Evolutionary conservation across 176 grass and related monocot species (phyloP).

Genomic region (Aegilops tauschii): DNA sequence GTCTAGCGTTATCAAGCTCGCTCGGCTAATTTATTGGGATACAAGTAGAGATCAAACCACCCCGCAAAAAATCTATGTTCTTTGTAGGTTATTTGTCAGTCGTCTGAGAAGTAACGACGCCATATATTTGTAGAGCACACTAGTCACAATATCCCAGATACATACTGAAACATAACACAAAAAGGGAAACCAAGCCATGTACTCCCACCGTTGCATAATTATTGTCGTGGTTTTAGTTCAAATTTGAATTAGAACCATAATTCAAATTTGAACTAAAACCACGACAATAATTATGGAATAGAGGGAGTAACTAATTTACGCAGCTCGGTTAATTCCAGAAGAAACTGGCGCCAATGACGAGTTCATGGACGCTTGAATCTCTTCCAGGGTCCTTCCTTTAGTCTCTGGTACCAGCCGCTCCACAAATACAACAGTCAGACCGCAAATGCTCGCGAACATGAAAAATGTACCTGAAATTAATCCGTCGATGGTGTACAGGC

Average conservation of each 20-base stretch:
- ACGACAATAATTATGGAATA: no score
- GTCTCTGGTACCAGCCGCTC: constrained; percentile 70
- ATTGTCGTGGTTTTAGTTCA: no score
- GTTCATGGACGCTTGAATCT: constrained; percentile 79
- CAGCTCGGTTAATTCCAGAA: neutral
- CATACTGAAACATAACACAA: neutral
- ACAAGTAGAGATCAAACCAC: no score
- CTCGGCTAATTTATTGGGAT: no score
- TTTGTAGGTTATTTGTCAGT: no score
- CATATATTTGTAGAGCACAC: no score
- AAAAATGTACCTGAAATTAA: constrained; percentile 67
- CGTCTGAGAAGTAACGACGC: no score
- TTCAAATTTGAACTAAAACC: no score
- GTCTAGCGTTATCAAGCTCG: no score
- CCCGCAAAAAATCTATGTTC: no score
- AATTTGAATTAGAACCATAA: no score
- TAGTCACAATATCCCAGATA: neutral
- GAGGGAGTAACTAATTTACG: neutral
- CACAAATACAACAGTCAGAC: constrained; percentile 66
- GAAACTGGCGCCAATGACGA: constrained; percentile 10
- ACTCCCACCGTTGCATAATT: no score
- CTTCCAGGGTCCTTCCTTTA: constrained; percentile 81
- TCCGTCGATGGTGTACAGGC: neutral
- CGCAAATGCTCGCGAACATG: constrained; percentile 63
- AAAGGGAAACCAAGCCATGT: neutral